A percentile compares a stretch with the other conserved stretches of the same genome.
Evolutionary conservation across 768 basidiomycete species (phyloP).

Genomic region (Rhodosporidiobolus odoratus): DNA sequence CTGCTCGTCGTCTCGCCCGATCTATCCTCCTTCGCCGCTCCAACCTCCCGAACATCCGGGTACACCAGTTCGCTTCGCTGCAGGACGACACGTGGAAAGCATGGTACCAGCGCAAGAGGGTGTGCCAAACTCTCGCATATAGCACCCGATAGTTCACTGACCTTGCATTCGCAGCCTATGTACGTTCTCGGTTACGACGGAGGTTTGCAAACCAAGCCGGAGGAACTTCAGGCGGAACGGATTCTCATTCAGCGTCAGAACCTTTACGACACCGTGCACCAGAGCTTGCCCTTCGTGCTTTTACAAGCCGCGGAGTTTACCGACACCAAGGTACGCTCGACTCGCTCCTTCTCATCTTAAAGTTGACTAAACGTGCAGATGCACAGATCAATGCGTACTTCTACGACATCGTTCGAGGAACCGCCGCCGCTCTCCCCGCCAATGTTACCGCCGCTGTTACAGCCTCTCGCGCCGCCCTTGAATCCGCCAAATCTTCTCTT

Average conservation of each 20-base stretch:
- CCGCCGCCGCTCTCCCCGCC: constrained; percentile 8
- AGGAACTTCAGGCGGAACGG: constrained; percentile 41
- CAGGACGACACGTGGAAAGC: constrained; percentile 54
- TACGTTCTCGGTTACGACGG: constrained; percentile 61
- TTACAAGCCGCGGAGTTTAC: constrained; percentile 58
- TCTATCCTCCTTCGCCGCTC: constrained; percentile 56
- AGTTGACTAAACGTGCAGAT: background rate
- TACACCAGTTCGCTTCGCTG: constrained; percentile 53
- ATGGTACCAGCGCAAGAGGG: constrained; percentile 52
- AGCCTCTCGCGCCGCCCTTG: constrained; percentile 15
- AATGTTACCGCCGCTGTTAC: constrained; percentile 18
- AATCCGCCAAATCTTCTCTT: constrained; percentile 4
- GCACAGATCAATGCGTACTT: constrained; percentile 60
- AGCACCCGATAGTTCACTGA: too few relatives aligned
- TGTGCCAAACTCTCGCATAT: constrained; percentile 32
- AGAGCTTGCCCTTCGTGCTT: constrained; percentile 54
- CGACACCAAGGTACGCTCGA: constrained; percentile 57
- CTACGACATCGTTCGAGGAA: constrained; percentile 45
- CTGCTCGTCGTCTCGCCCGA: constrained; percentile 56
- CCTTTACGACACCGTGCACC: constrained; percentile 53
- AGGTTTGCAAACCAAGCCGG: constrained; percentile 41
- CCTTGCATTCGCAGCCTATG: constrained; percentile 55
- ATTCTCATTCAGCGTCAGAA: constrained; percentile 55
- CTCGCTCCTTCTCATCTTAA: background rate
- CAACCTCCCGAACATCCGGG: constrained; percentile 47